Percentiles rank a stretch among this genome's conserved stretches.
Evolutionary conservation across 305 asterid genomes (phyloP).

Genomic region (Rubia tinctorum): DNA sequence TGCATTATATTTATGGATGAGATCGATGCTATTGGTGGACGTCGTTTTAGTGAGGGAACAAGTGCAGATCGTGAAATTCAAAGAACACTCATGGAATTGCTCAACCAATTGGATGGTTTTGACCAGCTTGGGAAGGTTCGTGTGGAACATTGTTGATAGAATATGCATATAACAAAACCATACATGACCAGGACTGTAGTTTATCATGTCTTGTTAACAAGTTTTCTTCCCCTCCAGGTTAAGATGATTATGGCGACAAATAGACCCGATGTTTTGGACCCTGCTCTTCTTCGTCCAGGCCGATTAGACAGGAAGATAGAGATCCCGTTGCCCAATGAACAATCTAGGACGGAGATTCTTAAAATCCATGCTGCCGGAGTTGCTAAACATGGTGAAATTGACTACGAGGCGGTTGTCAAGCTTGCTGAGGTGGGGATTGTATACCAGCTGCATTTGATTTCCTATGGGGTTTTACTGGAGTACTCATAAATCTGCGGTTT

Average conservation of each 20-base stretch:
- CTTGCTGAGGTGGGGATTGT: constrained; percentile 77
- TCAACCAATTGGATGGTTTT: constrained; percentile 18
- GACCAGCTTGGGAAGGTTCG: constrained; percentile 89
- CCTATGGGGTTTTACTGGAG: neutral
- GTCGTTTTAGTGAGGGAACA: constrained; percentile 92
- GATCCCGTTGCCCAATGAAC: constrained; percentile 90
- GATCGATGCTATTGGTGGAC: constrained; percentile 87
- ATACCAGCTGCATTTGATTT: neutral
- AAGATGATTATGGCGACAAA: constrained; percentile 96
- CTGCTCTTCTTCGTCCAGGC: constrained; percentile 97
- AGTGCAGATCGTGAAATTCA: constrained; percentile 97
- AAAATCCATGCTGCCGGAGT: constrained; percentile 95
- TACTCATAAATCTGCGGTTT: neutral
- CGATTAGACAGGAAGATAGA: constrained; percentile 89
- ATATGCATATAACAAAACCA: neutral
- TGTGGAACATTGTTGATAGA: constrained; percentile 2
- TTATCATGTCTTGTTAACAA: neutral
- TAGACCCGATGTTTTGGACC: constrained; percentile 91
- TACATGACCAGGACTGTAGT: neutral
- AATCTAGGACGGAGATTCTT: constrained; percentile 91
- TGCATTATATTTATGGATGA: constrained; percentile 88
- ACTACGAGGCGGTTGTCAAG: constrained; percentile 92
- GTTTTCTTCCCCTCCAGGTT: constrained; percentile 43
- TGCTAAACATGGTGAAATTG: constrained; percentile 98
- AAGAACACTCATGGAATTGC: constrained; percentile 52